Evolutionary conservation across 352 stramenopile genomes (phyloP), one percentile per base, ranked within the genome.

Genomic region (Elongisporangium undulatum): DNA sequence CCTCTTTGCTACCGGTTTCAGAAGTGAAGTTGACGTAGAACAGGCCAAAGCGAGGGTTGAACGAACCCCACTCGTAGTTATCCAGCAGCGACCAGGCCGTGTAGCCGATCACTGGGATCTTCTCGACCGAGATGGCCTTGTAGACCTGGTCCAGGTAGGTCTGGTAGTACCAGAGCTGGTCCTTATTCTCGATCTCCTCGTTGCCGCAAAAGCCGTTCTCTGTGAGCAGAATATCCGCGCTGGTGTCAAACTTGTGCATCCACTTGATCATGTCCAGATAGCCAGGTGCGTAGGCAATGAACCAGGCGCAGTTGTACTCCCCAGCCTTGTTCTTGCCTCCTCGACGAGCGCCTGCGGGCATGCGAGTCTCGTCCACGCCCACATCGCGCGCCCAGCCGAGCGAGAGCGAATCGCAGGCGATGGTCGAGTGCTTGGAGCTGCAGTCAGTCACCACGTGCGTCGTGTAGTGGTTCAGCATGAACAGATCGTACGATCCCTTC

Each of bases 11-110:
- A 85, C 68, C 92, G 88, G 52, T 57, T 22, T 57, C 24, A 4
- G 52, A 49, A 4, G 68, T 58, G 41, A 69, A 79, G 52, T 77
- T 62, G 56, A 79, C 68, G 61, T 79, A 69, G 38, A 74, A 77
- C 2, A 79, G 55, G 0, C 71, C 71, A 26, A 75, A 79, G 45
- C 71, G 68, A 0, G 68, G 66, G 16, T 68, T 63, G 56, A 68
- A 79, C 48, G 68, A 77, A 9, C 89, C 71, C 93, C 93, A 98
- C 67, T 98, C 93, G 66, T 95, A 98, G 61, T 97, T 98, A 65
- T 97, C 90, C 59, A 98, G 66, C 16, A 97, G 81, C 29, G 75
- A 92, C 94, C 93, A 98, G 6, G 87, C 89, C 71, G 95, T 98
- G 69, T 98, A 98, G 8, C 89, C 92, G 55, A 83, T 76, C 34